These are phyloP conservation scores for Picochlorum sp. DNA, from an alignment of 139 green algal species.

Conservation along the genomic window DNA sequence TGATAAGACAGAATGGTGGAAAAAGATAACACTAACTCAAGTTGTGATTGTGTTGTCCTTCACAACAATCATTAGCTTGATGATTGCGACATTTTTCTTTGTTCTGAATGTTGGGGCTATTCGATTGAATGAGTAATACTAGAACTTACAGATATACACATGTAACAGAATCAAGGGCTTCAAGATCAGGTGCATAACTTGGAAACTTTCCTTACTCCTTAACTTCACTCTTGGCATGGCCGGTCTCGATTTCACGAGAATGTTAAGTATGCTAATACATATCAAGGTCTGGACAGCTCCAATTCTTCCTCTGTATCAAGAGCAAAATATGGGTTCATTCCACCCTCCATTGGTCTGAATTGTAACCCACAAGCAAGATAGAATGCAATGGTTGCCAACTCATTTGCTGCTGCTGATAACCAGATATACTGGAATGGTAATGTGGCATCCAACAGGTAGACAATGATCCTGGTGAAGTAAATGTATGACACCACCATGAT, in stretches of 20 bases:
- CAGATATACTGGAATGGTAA: constrained; percentile 68
- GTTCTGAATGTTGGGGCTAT: constrained; percentile 55
- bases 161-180: not conserved
- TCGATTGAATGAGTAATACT: constrained; percentile 35
- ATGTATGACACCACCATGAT: constrained; percentile 90
- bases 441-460: constrained; percentile 79
- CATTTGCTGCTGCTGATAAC: constrained; percentile 46
- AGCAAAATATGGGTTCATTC: constrained; percentile 69
- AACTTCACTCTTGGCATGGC: not conserved
- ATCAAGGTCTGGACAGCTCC: not conserved
- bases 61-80: constrained; percentile 59
- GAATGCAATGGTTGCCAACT: constrained; percentile 81
- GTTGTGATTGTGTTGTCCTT: constrained; percentile 62
- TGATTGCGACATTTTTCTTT: constrained; percentile 63
- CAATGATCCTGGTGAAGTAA: constrained; percentile 98
- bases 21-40: constrained; percentile 59
- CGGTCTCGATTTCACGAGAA: not conserved
- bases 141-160: constrained; percentile 1
- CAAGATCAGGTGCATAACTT: not conserved
- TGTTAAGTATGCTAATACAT: not conserved
- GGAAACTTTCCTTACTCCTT: not conserved
- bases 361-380: constrained; percentile 72
- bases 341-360: constrained; percentile 51
- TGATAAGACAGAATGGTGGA: constrained; percentile 38
- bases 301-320: constrained; percentile 11